Evolutionary conservation across 768 basidiomycete genomes (phyloP).

Genomic region (Trametes punicea): DNA sequence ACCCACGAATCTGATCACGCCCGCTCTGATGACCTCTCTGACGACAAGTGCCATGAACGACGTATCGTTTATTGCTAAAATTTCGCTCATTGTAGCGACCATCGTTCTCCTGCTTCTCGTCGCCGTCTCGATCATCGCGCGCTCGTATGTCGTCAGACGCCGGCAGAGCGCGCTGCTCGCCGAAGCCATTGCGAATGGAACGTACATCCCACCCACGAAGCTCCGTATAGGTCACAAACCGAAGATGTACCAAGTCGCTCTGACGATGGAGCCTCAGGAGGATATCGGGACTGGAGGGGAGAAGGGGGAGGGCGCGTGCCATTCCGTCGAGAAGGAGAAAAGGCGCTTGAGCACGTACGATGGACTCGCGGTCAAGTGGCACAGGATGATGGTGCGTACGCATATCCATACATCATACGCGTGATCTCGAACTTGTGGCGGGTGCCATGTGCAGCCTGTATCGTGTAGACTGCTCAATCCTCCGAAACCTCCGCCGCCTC

Average conservation of each 20-base stretch:
- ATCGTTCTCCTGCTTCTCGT: conserved; percentile 64
- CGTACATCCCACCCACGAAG: conserved; percentile 46
- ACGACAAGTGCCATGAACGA: background rate
- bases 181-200: conserved; percentile 63
- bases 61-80: conserved; percentile 11
- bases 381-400: conserved; percentile 20
- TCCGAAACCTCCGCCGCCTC: background rate
- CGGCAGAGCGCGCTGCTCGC: conserved; percentile 57
- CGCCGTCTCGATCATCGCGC: conserved; percentile 63
- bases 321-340: conserved; percentile 11
- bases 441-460: conserved; percentile 7
- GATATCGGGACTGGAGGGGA: background rate
- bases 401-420: no score
- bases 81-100: conserved; percentile 43
- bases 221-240: conserved; percentile 42
- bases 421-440: background rate
- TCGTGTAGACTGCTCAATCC: conserved; percentile 2
- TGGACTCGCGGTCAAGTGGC: conserved; percentile 11
- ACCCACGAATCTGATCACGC: background rate
- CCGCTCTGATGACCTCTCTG: background rate
- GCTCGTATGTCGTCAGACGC: conserved; percentile 61
- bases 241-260: conserved; percentile 44
- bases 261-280: conserved; percentile 19
- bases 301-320: background rate
- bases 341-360: conserved; percentile 4